Evolutionary conservation across 768 basidiomycete species (phyloP).

Genomic region (Coprinopsis strossmayeri): DNA sequence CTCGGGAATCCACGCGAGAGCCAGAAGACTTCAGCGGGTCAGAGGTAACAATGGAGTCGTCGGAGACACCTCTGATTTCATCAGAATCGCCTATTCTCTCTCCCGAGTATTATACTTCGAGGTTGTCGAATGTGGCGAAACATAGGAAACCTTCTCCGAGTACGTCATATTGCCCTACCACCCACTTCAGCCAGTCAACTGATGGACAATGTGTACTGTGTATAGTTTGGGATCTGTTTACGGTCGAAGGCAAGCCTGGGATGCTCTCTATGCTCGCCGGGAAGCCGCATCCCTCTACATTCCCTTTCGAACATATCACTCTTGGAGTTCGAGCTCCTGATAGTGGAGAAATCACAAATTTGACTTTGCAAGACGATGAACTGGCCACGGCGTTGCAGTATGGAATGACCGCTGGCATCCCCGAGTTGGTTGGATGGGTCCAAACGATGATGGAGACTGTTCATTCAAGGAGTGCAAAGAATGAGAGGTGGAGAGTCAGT

Average conservation of each 20-base stretch:
- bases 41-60: not conserved
- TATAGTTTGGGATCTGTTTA: constrained; percentile 48
- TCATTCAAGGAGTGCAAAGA: constrained; percentile 37
- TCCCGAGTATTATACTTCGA: constrained; percentile 1
- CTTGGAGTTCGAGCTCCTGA: constrained; percentile 35
- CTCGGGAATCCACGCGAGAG: not conserved
- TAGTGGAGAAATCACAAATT: constrained; percentile 13
- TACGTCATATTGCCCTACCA: constrained; percentile 16
- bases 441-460: constrained; percentile 47
- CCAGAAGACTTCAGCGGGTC: not conserved
- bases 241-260: constrained; percentile 59
- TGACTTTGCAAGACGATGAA: constrained; percentile 44
- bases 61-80: not conserved
- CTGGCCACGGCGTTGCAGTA: constrained; percentile 61
- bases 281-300: constrained; percentile 70
- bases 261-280: constrained; percentile 68
- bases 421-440: constrained; percentile 51
- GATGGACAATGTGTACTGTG: not conserved
- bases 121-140: constrained; percentile 4
- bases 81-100: not conserved
- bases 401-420: constrained; percentile 52
- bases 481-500: constrained; percentile 25
- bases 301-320: constrained; percentile 68
- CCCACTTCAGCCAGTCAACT: not conserved
- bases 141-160: constrained; percentile 41